Percentiles rank a stretch among this genome's conserved stretches.
phyloP scores from a whole-genome alignment of 2,329 filamentous ascomycete genomes.

The Hymenoscyphus fraxineus region DNA sequence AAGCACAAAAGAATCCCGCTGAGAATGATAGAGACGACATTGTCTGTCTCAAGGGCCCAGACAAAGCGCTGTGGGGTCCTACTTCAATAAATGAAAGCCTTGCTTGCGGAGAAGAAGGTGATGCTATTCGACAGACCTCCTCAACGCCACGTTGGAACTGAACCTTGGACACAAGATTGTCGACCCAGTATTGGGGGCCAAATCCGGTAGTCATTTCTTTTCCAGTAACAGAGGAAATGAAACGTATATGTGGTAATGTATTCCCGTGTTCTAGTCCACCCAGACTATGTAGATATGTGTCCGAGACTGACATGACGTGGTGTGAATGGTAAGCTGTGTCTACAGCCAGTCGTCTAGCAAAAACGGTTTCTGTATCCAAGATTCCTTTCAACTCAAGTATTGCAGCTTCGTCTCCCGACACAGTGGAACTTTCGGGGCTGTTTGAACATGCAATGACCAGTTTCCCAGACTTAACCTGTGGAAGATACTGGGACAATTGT shows the following conservation, averaged over 20 bases:
- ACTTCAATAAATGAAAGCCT: slow-evolving; percentile 6
- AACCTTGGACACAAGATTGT: slow-evolving; percentile 44
- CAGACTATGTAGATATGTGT: slow-evolving; percentile 24
- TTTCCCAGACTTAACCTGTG: slow-evolving; percentile 6
- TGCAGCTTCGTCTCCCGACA: slow-evolving; percentile 21
- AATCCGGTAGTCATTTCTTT: slow-evolving; percentile 1
- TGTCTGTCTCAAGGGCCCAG: slow-evolving; percentile 5
- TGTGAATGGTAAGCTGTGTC: slow-evolving; percentile 41
- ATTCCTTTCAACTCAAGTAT: slow-evolving; percentile 13
- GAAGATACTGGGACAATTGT: slow-evolving; percentile 14
- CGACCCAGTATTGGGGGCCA: slow-evolving; percentile 41
- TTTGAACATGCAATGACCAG: slow-evolving; percentile 35
- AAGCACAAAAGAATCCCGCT: neutral
- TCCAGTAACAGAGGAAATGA: slow-evolving; percentile 8
- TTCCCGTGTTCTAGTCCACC: neutral
- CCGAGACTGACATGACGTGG: slow-evolving; percentile 33
- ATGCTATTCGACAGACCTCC: neutral
- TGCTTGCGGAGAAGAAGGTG: neutral
- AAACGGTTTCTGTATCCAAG: slow-evolving; percentile 24
- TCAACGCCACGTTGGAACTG: slow-evolving; percentile 32
- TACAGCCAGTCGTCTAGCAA: slow-evolving; percentile 34
- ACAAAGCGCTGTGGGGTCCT: slow-evolving; percentile 12
- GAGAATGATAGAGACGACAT: neutral
- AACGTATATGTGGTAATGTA: neutral
- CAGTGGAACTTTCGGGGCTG: slow-evolving; percentile 21